phyloP scores from a whole-genome alignment of 225 moss, liverwort and hornwort genomes.

The Takakia lepidozioides region DNA sequence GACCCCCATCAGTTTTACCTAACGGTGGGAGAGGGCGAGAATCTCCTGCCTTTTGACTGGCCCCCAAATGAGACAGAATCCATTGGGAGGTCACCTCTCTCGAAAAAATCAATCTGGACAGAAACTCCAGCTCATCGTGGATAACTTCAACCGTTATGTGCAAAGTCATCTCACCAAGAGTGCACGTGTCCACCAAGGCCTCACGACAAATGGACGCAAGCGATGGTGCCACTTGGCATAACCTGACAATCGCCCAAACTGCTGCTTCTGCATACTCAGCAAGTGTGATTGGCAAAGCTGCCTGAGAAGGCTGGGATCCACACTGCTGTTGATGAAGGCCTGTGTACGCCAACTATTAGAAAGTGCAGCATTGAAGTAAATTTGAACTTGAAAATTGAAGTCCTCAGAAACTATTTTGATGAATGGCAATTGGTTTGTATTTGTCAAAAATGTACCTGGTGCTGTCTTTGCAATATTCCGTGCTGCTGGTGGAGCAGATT shows the following conservation, averaged over 20 bases:
- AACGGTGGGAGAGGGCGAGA: constrained; percentile 19
- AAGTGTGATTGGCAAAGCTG: constrained; percentile 9
- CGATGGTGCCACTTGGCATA: constrained; percentile 71
- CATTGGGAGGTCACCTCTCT: constrained; percentile 71
- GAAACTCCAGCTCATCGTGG: constrained; percentile 83
- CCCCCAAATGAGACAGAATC: constrained; percentile 73
- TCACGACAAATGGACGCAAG: constrained; percentile 77
- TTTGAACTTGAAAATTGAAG: too few relatives aligned
- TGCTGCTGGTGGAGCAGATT: constrained; percentile 12
- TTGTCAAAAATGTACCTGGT: constrained; percentile 18
- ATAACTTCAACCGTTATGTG: constrained; percentile 78
- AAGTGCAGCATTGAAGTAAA: too few relatives aligned
- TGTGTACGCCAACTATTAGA: constrained; percentile 18
- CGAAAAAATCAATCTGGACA: constrained; percentile 75
- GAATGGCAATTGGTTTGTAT: too few relatives aligned
- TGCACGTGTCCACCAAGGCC: constrained; percentile 64
- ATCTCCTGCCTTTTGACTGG: constrained; percentile 61
- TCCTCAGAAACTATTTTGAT: constrained; percentile 1
- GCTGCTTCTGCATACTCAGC: constrained; percentile 42
- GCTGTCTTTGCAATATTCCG: constrained; percentile 15
- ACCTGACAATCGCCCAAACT: constrained; percentile 37
- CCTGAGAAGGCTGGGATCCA: constrained; percentile 28
- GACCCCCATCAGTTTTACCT: constrained; percentile 30
- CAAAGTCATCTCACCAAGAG: constrained; percentile 67
- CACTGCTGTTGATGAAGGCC: constrained; percentile 56